Evolutionary conservation across 2,329 filamentous ascomycete species (phyloP).

Genomic region (Amesomyces nigricolor): DNA sequence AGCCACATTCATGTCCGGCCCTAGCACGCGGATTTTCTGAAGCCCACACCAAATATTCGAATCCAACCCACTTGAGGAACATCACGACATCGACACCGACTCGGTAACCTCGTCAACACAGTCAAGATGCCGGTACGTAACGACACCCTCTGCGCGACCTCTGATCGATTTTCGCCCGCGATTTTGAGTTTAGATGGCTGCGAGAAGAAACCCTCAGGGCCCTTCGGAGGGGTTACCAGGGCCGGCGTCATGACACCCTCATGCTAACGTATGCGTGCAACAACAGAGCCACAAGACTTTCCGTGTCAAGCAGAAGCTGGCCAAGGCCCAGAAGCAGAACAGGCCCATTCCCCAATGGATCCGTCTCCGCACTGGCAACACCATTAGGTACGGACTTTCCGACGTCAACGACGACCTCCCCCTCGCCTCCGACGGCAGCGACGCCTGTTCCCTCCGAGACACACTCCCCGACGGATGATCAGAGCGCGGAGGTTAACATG

Average conservation of each 20-base stretch:
- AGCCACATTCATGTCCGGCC: slow-evolving; percentile 24
- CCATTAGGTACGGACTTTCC: slow-evolving; percentile 77
- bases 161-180: neutral
- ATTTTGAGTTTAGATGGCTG: slow-evolving; percentile 2
- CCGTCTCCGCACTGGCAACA: slow-evolving; percentile 95
- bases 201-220: neutral
- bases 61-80: slow-evolving; percentile 26
- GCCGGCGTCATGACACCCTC: slow-evolving; percentile 1
- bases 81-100: slow-evolving; percentile 28
- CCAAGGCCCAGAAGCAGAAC: slow-evolving; percentile 99
- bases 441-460: neutral
- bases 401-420: neutral
- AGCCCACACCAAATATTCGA: slow-evolving; percentile 29
- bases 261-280: slow-evolving; percentile 21
- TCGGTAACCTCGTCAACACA: slow-evolving; percentile 31
- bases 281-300: slow-evolving; percentile 97
- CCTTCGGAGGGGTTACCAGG: slow-evolving; percentile 2
- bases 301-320: slow-evolving; percentile 99
- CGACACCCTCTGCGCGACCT: neutral
- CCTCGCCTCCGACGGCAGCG: neutral
- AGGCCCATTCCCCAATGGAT: slow-evolving; percentile 99
- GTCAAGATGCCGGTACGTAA: slow-evolving; percentile 38
- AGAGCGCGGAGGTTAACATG: neutral
- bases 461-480: neutral
- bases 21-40: slow-evolving; percentile 25